These are phyloP conservation scores for Trichoderma sp. DNA, from an alignment of 2,329 filamentous ascomycete genomes.

Conservation along the genomic window DNA sequence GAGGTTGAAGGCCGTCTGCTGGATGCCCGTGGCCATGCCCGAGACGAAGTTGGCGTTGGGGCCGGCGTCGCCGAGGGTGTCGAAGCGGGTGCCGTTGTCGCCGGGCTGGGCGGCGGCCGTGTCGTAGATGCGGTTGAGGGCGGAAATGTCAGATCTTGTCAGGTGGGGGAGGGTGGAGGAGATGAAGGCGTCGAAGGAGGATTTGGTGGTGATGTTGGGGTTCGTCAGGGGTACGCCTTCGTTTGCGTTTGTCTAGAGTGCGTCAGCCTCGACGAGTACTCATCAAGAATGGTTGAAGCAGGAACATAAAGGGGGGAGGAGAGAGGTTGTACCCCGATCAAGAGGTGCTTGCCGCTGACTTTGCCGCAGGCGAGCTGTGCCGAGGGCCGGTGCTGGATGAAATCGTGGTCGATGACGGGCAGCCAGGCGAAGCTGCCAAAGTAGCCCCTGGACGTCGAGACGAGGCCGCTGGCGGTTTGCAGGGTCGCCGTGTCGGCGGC, in stretches of 20 bases:
- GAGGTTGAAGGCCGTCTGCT: conserved; percentile 57
- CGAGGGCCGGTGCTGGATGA: conserved; percentile 39
- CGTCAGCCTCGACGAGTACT: not conserved
- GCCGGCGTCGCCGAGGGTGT: conserved; percentile 43
- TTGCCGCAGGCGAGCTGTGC: conserved; percentile 36
- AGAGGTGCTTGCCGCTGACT: conserved; percentile 41
- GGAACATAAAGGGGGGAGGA: not conserved
- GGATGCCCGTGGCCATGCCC: conserved; percentile 53
- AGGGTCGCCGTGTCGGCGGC: conserved; percentile 40
- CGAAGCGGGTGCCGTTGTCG: conserved; percentile 37
- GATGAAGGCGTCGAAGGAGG: conserved; percentile 40
- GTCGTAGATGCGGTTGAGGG: conserved; percentile 40
- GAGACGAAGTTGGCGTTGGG: conserved; percentile 55
- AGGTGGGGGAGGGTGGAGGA: conserved; percentile 41
- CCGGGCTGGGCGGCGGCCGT: conserved; percentile 33
- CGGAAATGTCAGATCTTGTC: conserved; percentile 37
- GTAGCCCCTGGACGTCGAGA: conserved; percentile 36
- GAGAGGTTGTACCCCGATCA: conserved; percentile 35
- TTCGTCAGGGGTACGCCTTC: conserved; percentile 45
- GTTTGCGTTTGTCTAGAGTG: conserved; percentile 42
- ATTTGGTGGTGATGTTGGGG: conserved; percentile 39
- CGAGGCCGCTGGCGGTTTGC: conserved; percentile 41
- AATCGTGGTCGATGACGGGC: conserved; percentile 43
- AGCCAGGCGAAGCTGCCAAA: conserved; percentile 42
- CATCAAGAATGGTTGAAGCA: too few relatives aligned